Percentiles rank a stretch among this genome's conserved stretches.
Evolutionary conservation across 305 asterid species (phyloP).

Genomic region (Ilex paraguariensis): DNA sequence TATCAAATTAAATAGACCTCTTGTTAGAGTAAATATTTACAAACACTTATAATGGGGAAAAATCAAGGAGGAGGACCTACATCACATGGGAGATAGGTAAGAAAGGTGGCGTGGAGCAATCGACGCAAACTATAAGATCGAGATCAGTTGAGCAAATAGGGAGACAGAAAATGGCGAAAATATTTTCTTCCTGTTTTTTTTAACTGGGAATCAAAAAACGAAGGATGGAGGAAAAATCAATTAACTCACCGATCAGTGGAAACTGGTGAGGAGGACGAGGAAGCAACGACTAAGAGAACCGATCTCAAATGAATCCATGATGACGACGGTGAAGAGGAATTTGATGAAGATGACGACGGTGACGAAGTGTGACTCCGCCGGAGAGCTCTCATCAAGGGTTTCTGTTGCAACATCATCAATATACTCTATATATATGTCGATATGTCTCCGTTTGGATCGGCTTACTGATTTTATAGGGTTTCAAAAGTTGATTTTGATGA

Average conservation of each 20-base stretch:
- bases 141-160: no score
- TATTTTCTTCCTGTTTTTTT: no score
- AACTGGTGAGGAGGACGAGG: conserved; percentile 61
- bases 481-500: not conserved
- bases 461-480: not conserved
- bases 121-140: no score
- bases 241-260: conserved; percentile 28
- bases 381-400: conserved; percentile 43
- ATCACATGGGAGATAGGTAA: no score
- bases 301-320: conserved; percentile 61
- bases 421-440: conserved; percentile 14
- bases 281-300: conserved; percentile 42
- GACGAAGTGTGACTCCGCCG: conserved; percentile 51
- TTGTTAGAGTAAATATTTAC: no score
- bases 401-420: conserved; percentile 47
- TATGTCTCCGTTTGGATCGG: not conserved
- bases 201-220: no score
- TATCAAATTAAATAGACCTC: no score
- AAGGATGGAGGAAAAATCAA: no score
- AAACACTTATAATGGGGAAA: no score
- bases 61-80: no score
- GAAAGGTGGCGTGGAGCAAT: no score
- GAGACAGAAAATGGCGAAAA: no score
- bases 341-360: conserved; percentile 21
- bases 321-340: conserved; percentile 23